Percentiles rank a stretch among this genome's conserved stretches.
phyloP scores from a whole-genome alignment of 495 filamentous ascomycete genomes.

The Penicillium lagena region DNA sequence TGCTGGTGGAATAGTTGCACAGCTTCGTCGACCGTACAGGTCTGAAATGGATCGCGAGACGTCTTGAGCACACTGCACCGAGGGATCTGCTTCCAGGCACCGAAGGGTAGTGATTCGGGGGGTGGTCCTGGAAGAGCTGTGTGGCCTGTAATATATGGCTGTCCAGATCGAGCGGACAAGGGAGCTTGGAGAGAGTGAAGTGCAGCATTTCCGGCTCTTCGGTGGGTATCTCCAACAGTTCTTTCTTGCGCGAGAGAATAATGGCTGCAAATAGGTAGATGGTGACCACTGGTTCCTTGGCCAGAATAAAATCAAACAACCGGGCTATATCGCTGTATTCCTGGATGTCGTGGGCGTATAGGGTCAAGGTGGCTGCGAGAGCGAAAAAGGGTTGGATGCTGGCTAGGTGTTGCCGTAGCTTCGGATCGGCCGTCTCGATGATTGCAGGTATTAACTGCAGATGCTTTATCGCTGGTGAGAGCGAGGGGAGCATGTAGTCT shows the following conservation, averaged over 20 bases:
- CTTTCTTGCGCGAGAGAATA: conserved; percentile 67
- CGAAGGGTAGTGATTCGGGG: conserved; percentile 63
- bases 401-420: conserved; percentile 65
- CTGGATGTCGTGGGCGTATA: conserved; percentile 94
- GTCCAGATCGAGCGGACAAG: conserved; percentile 78
- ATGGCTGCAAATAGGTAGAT: conserved; percentile 91
- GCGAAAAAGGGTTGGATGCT: conserved; percentile 86
- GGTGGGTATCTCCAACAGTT: conserved; percentile 71
- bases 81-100: conserved; percentile 66
- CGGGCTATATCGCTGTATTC: conserved; percentile 81
- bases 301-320: conserved; percentile 85
- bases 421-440: conserved; percentile 59
- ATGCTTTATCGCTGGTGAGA: conserved; percentile 75
- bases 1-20: conserved; percentile 61
- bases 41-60: conserved; percentile 41
- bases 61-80: conserved; percentile 79
- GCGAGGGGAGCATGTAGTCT: conserved; percentile 93
- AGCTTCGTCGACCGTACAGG: conserved; percentile 54
- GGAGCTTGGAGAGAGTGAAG: conserved; percentile 80
- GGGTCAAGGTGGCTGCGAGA: conserved; percentile 78
- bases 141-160: conserved; percentile 59
- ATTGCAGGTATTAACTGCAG: conserved; percentile 80
- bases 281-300: conserved; percentile 74
- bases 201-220: conserved; percentile 96
- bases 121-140: conserved; percentile 54